Percentiles rank a stretch among this genome's conserved stretches.
Conservation (phyloP, 148 eudicot species). For the Nepenthes mirabilis region DNA sequence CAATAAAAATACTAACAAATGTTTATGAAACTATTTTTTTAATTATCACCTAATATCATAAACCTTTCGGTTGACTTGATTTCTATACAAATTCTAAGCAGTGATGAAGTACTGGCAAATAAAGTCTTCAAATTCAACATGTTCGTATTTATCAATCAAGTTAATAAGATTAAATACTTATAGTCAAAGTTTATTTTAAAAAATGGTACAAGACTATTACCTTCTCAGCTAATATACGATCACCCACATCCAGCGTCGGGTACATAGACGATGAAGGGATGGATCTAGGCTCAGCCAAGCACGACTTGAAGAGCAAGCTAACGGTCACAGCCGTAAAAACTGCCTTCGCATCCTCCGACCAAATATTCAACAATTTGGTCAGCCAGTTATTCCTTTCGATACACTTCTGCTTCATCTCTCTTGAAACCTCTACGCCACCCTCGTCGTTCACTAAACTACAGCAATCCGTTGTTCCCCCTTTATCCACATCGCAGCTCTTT, state of each 20-base stretch:
- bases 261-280: constrained; percentile 77
- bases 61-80: too few species aligned
- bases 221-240: constrained; percentile 82
- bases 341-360: constrained; percentile 75
- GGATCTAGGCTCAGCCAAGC: constrained; percentile 75
- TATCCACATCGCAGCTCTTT: constrained; percentile 23
- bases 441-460: constrained; percentile 5
- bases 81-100: too few species aligned
- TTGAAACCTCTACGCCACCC: constrained; percentile 7
- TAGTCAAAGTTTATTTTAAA: too few species aligned
- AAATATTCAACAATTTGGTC: constrained; percentile 28
- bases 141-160: too few species aligned
- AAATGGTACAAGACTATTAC: constrained; percentile 13
- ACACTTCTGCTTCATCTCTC: constrained; percentile 4
- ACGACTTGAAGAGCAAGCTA: constrained; percentile 42
- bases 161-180: too few species aligned
- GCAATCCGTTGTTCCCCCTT: constrained; percentile 18
- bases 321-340: constrained; percentile 73
- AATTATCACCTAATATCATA: too few species aligned
- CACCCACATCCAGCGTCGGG: constrained; percentile 82
- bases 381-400: constrained; percentile 27
- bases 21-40: too few species aligned
- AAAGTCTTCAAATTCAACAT: too few species aligned
- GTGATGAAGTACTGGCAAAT: too few species aligned
- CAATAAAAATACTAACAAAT: too few species aligned